Conservation (phyloP, 1,284 basidiomycete genomes). For the Ceraceosorus bombacis region DNA sequence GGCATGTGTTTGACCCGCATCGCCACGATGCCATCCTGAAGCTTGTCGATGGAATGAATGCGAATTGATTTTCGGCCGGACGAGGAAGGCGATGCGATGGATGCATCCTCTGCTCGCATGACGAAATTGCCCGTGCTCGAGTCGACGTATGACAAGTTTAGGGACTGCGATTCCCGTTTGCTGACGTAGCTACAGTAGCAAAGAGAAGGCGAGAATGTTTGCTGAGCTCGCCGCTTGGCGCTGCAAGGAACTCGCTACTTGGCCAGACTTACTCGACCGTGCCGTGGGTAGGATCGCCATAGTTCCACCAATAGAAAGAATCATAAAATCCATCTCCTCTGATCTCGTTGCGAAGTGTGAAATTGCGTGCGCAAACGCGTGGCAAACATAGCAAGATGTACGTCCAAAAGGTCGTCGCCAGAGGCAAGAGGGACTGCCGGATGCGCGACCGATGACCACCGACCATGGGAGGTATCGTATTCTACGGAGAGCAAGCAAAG, state of each 20-base stretch:
- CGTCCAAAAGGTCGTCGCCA: too few species aligned
- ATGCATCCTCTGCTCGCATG: background rate
- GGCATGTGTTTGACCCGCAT: background rate
- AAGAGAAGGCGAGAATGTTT: background rate
- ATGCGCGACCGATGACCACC: too few species aligned
- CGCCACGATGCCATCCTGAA: background rate
- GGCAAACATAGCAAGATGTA: too few species aligned
- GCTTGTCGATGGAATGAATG: background rate
- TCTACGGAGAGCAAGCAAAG: too few species aligned
- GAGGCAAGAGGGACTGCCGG: too few species aligned
- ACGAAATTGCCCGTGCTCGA: background rate
- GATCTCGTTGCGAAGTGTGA: slow-evolving; percentile 1
- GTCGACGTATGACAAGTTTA: slow-evolving; percentile 7
- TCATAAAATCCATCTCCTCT: slow-evolving; percentile 1
- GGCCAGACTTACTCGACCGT: background rate
- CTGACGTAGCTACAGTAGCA: background rate
- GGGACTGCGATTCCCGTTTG: background rate
- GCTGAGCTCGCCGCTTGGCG: background rate
- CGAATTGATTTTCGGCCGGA: slow-evolving; percentile 2
- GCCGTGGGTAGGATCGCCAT: background rate
- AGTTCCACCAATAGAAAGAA: slow-evolving; percentile 2
- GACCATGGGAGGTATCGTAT: too few species aligned
- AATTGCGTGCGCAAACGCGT: background rate
- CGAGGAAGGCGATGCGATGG: background rate
- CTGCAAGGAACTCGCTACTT: background rate